Conservation (phyloP, 176 grass and related monocot species). For the Pontederia paniculata region DNA sequence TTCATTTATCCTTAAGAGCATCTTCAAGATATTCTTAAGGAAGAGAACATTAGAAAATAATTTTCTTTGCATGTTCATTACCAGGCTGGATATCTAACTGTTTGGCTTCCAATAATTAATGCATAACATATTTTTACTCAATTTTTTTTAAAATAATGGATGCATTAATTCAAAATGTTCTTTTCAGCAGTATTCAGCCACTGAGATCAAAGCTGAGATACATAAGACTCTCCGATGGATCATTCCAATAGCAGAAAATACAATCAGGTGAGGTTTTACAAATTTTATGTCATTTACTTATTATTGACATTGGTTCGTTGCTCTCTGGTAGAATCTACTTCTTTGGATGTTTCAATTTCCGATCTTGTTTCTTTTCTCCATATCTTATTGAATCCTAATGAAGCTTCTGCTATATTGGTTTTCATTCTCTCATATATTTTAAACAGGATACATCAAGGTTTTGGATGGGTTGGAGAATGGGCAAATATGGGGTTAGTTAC, state of each 20-base stretch:
- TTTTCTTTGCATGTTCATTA: too few species aligned
- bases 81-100: too few species aligned
- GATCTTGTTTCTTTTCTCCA: background rate
- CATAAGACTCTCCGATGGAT: conserved; percentile 85
- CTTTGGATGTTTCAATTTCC: too few species aligned
- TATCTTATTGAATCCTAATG: too few species aligned
- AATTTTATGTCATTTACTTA: conserved; percentile 2
- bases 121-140: too few species aligned
- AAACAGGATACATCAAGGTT: conserved; percentile 86
- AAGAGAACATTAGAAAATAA: too few species aligned
- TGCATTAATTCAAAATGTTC: background rate
- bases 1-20: too few species aligned
- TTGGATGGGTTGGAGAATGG: conserved; percentile 98
- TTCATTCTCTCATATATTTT: conserved; percentile 16
- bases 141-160: too few species aligned
- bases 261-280: conserved; percentile 40
- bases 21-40: too few species aligned
- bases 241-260: conserved; percentile 77
- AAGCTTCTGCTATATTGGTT: too few species aligned
- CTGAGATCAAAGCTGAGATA: conserved; percentile 88
- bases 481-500: conserved; percentile 77
- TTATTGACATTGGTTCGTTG: conserved; percentile 4
- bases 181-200: conserved; percentile 42
- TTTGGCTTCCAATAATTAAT: too few species aligned
- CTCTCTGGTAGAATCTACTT: background rate